phyloP scores from a whole-genome alignment of 2,329 filamentous ascomycete genomes.

The Pseudopyrenochaeta lycopersici region DNA sequence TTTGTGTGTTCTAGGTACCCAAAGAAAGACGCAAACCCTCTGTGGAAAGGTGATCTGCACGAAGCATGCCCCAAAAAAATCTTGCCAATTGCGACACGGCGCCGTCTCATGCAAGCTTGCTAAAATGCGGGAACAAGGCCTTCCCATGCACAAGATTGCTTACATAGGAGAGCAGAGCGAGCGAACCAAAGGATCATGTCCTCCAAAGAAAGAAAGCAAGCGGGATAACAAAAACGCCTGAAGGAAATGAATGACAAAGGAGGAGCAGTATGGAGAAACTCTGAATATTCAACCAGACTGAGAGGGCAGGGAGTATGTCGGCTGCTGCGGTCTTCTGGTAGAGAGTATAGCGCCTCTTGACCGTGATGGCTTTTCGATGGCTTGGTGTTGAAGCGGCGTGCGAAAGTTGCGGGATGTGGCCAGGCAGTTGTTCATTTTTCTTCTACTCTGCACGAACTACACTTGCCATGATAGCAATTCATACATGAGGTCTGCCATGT shows the following conservation, averaged over 20 bases:
- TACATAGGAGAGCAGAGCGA: neutral
- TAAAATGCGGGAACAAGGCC: constrained; percentile 3
- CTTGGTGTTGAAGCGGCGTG: neutral
- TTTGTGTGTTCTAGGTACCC: neutral
- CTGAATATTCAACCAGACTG: too few relatives aligned
- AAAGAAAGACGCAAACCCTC: neutral
- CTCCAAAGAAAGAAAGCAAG: neutral
- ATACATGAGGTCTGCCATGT: constrained; percentile 12
- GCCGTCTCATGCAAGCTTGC: constrained; percentile 1
- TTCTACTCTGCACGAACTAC: constrained; percentile 6
- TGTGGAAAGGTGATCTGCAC: neutral
- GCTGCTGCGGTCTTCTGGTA: too few relatives aligned
- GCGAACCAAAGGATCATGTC: neutral
- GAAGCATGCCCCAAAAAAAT: neutral
- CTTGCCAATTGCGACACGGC: neutral
- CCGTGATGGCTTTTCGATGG: neutral
- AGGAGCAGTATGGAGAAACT: too few relatives aligned
- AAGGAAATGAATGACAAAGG: too few relatives aligned
- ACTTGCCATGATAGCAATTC: constrained; percentile 14
- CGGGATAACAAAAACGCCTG: too few relatives aligned
- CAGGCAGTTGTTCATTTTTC: neutral
- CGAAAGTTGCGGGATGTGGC: neutral
- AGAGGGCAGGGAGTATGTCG: too few relatives aligned
- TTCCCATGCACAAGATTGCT: neutral
- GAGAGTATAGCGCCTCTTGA: neutral